Evolutionary conservation across 2,329 filamentous ascomycete genomes (phyloP).

Genomic region (Pseudogymnoascus sp.): DNA sequence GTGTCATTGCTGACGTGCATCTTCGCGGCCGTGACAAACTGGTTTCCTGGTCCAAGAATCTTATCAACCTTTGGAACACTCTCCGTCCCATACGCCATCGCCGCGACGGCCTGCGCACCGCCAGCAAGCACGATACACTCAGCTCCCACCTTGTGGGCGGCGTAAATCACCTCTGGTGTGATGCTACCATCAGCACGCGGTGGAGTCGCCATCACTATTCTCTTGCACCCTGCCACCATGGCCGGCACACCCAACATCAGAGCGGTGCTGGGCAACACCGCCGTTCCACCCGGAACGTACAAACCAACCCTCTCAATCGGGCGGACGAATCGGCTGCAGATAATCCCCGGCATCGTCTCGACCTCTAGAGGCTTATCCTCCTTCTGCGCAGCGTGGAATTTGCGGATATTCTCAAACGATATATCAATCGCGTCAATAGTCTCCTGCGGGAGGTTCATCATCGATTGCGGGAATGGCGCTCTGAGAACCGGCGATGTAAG

Average conservation of each 20-base stretch:
- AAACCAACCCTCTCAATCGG: slow-evolving; percentile 94
- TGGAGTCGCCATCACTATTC: slow-evolving; percentile 87
- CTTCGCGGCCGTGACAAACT: slow-evolving; percentile 97
- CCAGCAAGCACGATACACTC: slow-evolving; percentile 94
- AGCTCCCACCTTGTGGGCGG: slow-evolving; percentile 91
- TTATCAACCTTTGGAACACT: slow-evolving; percentile 96
- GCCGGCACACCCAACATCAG: slow-evolving; percentile 97
- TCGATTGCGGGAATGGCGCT: slow-evolving; percentile 74
- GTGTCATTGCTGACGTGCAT: slow-evolving; percentile 98
- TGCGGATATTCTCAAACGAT: slow-evolving; percentile 88
- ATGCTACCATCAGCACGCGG: slow-evolving; percentile 83
- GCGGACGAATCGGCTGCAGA: slow-evolving; percentile 86
- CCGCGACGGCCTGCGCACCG: slow-evolving; percentile 89
- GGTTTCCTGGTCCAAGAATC: slow-evolving; percentile 94
- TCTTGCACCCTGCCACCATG: slow-evolving; percentile 94
- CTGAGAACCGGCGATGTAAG: slow-evolving; percentile 81
- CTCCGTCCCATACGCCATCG: slow-evolving; percentile 95
- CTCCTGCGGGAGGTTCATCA: slow-evolving; percentile 80
- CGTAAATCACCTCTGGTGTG: slow-evolving; percentile 95
- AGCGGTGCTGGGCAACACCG: slow-evolving; percentile 92
- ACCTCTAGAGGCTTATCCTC: slow-evolving; percentile 75
- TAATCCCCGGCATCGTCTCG: slow-evolving; percentile 95
- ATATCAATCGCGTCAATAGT: slow-evolving; percentile 88
- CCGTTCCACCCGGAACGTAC: slow-evolving; percentile 92
- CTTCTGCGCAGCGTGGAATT: slow-evolving; percentile 87